A percentile compares a stretch with the other conserved stretches of the same genome.
These are phyloP conservation scores for Clitoria ternatea DNA, from an alignment of 306 rosid species.

Conservation along the genomic window DNA sequence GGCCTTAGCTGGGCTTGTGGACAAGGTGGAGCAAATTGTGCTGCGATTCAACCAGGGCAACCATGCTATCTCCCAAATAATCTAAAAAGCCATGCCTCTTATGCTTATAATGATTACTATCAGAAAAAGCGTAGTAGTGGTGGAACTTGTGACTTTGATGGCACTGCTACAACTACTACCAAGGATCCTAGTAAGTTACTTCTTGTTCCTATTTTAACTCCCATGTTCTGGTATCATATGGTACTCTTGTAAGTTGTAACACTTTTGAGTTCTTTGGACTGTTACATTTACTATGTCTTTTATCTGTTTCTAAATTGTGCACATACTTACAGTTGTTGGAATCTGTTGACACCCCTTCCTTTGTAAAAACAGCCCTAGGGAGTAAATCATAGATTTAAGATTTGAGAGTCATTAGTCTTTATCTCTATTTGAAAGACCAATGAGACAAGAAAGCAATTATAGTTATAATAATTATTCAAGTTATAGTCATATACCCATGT, in stretches of 20 bases:
- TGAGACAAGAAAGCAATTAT: neutral
- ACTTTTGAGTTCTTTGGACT: neutral
- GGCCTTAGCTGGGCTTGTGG: slow-evolving; percentile 98
- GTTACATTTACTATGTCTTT: neutral
- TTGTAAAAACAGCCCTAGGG: neutral
- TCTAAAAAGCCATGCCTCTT: slow-evolving; percentile 77
- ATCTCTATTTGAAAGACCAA: neutral
- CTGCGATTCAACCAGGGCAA: slow-evolving; percentile 69
- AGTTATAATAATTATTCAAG: neutral
- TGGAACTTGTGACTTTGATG: slow-evolving; percentile 96
- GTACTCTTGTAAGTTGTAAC: neutral
- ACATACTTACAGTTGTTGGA: neutral
- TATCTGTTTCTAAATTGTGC: neutral
- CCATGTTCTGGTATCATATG: neutral
- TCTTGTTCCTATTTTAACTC: slow-evolving; percentile 24
- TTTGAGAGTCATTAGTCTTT: neutral
- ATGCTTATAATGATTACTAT: slow-evolving; percentile 86
- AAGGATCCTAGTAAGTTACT: slow-evolving; percentile 78
- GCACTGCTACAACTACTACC: slow-evolving; percentile 58
- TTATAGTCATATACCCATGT: neutral
- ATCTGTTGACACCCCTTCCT: neutral
- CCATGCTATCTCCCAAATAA: slow-evolving; percentile 69
- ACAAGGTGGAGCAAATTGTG: slow-evolving; percentile 88
- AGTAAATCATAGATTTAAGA: neutral
- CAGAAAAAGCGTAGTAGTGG: slow-evolving; percentile 65